phyloP scores from a whole-genome alignment of 2,329 filamentous ascomycete genomes.

The Hysterium pulicare region DNA sequence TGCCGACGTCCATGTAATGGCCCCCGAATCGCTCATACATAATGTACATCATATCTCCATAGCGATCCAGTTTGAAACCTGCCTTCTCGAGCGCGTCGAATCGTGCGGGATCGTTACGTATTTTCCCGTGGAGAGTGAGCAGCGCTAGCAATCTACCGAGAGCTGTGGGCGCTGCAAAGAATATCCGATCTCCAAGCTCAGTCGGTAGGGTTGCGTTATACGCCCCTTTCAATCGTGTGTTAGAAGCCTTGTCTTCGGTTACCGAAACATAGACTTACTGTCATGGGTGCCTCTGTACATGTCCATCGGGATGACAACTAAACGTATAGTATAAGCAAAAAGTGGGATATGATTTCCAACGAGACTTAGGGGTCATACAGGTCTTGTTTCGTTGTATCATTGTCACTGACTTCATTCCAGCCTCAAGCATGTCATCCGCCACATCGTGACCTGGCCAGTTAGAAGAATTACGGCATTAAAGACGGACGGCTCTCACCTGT shows the following conservation, averaged over 20 bases:
- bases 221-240: constrained; percentile 1
- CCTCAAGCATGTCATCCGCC: constrained; percentile 46
- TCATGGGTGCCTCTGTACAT: too few species aligned
- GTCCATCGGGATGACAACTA: too few species aligned
- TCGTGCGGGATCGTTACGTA: constrained; percentile 33
- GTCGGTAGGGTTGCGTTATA: constrained; percentile 22
- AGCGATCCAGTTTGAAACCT: constrained; percentile 41
- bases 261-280: too few species aligned
- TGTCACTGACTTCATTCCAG: constrained; percentile 42
- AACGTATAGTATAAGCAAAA: too few species aligned
- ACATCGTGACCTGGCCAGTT: constrained; percentile 51
- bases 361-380: constrained; percentile 31
- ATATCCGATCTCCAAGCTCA: constrained; percentile 22
- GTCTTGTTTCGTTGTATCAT: constrained; percentile 47
- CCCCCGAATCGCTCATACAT: constrained; percentile 44
- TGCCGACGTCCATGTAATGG: constrained; percentile 49
- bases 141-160: too few species aligned
- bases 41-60: constrained; percentile 28
- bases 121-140: constrained; percentile 18
- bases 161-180: not conserved
- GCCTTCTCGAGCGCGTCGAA: constrained; percentile 41
- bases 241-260: too few species aligned
- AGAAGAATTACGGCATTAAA: constrained; percentile 43
- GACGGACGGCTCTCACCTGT: too few species aligned
- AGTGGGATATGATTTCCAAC: too few species aligned